Base-by-base conservation (phyloP, 2,329 filamentous ascomycete species). In the Pseudomassariella vexata region DNA sequence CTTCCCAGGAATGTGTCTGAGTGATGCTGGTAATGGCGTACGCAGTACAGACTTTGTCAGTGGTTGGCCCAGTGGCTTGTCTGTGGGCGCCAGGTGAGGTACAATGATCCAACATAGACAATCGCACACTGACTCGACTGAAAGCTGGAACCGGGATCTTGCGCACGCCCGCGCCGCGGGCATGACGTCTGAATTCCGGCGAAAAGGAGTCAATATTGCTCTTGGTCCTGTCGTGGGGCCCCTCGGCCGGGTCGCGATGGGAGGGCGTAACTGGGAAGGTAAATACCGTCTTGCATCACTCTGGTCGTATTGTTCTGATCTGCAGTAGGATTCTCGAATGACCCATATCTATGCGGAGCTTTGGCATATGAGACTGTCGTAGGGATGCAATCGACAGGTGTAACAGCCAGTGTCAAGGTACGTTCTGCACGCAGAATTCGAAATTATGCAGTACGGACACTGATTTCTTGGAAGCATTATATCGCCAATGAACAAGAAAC, bases 131-230 rank as follows among this genome's bases (percentile, higher is more conserved):
- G 32, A 72, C 1, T 62, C 67, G 3, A 76, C 71, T 73, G 3
- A 79, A 78, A 53, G 52, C 30, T 95, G 85, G 83, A 84, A 90
- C 55, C 79, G 77, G 37, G 63, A 72, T 7, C 68, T 90, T 25
- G 76, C 84, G 36, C 77, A 76, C 47, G 62, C 69, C 31, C 74
- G 85, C 30, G 86, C 79, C 19, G 61, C 72, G 31, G 81, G 79
- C 28, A 87, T 94, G 80, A 87, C 80, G 3, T 64, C 68, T 36
- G 87, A 94, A 55, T 84, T 85, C 52, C 73, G 70, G 39, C 73
- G 60, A 24, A 94, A 94, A 56, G 87, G 87, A 29, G 76, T 87
- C 19, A 83, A 94, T 50, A 70, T 92, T 10, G 72, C 82, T 35
- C 68, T 94, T 8, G 87, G 85, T 0, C 87, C 87, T 3, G 85